A percentile compares a stretch with the other conserved stretches of the same genome.
These are phyloP conservation scores for Calonectria pteridis DNA, from an alignment of 2,329 filamentous ascomycete genomes.

Conservation along the genomic window DNA sequence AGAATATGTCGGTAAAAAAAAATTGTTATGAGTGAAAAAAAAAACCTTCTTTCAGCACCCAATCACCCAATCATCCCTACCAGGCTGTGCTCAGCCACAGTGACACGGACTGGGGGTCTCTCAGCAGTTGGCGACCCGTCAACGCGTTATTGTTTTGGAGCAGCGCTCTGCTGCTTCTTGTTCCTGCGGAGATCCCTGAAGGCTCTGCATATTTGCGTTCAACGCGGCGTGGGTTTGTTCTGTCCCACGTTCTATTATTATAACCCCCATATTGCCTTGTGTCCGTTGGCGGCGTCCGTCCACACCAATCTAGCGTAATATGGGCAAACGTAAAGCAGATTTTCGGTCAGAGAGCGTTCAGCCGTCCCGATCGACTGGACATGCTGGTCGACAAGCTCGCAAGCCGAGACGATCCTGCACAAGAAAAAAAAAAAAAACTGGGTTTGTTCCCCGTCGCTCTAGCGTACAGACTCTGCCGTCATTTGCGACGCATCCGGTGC, in stretches of 20 bases:
- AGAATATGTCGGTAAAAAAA: background rate
- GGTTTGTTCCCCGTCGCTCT: background rate
- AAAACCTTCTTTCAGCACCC: background rate
- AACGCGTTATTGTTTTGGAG: background rate
- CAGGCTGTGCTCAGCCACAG: conserved; percentile 21
- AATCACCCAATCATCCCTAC: background rate
- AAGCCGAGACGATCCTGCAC: background rate
- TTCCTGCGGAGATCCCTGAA: conserved; percentile 7
- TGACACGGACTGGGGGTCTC: background rate
- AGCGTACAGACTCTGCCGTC: background rate
- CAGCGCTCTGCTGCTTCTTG: background rate
- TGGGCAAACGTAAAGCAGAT: background rate
- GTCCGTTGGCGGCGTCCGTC: conserved; percentile 1
- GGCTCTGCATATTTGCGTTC: background rate
- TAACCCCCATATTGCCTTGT: background rate
- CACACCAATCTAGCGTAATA: conserved; percentile 2
- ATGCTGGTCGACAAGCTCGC: background rate
- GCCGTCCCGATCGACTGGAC: background rate
- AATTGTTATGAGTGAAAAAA: background rate
- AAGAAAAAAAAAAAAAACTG: background rate
- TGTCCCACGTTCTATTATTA: conserved; percentile 18
- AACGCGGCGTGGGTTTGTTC: background rate
- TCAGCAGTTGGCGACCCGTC: background rate
- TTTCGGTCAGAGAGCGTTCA: background rate
- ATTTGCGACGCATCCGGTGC: background rate